Evolutionary conservation across 2,329 filamentous ascomycete species (phyloP), one percentile per base, ranked within the genome.

Genomic region (Sordariomycetes sp.): DNA sequence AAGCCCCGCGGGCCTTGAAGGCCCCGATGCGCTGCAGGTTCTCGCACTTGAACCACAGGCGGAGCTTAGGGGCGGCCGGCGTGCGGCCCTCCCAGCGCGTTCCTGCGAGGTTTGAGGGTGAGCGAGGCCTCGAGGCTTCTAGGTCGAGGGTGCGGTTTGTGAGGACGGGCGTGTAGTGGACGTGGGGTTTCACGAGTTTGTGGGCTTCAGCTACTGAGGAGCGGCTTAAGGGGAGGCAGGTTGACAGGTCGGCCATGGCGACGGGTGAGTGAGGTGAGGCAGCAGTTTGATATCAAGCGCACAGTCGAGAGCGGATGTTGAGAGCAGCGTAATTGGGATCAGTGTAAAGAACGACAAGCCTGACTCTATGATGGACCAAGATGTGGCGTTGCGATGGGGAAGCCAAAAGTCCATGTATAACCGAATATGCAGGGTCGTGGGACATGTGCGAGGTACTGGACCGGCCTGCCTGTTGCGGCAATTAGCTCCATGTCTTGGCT

Each of bases 11-110:
- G 12, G 79, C 82, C 63, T 96, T 96, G 67, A 96, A 96, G 1
- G 90, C 90, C 33, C 90, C 92, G 35, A 93, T 78, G 36, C 79
- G 77, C 64, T 96, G 92, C 38, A 86, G 66, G 57, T 95, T 95
- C 66, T 96, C 90, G 58, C 86, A 93, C 64, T 96, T 96, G 73
- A 96, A 94, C 66, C 85, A 92, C 34, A 96, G 68, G 10, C 76
- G 68, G 25, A 94, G 63, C 32, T 62, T 73, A 0, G 86, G 86
- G 4, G 54, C 62, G 1, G 82, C 75, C 0, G 79, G 70, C n/a
- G 53, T 50, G 25, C 68, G 61, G 6, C 69, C 71, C 45, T 71
- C 54, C 63, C 70, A 79, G 42, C 63, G 57, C 4, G 79, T 81
- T 11, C 66, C 71, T 29, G 55, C 48, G 1, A 82, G 63, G 5